These are phyloP conservation scores for Seiridium unicorne DNA, from an alignment of 2,329 filamentous ascomycete species.

Conservation along the genomic window DNA sequence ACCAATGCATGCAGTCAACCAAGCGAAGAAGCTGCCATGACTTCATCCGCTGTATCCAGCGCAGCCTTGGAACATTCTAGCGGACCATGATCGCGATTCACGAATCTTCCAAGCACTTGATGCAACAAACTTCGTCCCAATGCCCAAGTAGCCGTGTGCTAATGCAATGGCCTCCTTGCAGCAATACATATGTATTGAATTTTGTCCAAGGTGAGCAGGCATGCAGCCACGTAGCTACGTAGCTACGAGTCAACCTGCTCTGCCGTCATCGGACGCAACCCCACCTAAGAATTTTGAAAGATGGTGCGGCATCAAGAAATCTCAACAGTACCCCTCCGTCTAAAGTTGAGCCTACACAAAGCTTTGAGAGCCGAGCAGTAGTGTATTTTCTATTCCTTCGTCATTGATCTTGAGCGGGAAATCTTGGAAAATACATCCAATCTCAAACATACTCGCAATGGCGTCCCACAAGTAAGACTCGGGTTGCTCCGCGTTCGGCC, in stretches of 20 bases:
- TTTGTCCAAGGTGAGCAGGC: not conserved
- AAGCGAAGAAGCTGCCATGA: not conserved
- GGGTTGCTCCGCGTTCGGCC: not conserved
- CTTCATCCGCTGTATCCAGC: not conserved
- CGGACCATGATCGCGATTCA: not conserved
- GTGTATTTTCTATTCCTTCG: not conserved
- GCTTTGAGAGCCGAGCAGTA: not conserved
- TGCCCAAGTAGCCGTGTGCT: not conserved
- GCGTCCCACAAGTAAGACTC: constrained; percentile 14
- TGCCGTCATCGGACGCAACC: constrained; percentile 4
- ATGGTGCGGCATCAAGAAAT: too few relatives aligned
- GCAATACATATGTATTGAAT: not conserved
- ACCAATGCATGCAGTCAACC: not conserved
- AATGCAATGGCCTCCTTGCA: not conserved
- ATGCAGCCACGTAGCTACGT: not conserved
- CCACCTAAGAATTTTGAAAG: constrained; percentile 1
- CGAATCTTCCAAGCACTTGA: not conserved
- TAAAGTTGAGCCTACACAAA: not conserved
- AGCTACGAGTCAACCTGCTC: not conserved
- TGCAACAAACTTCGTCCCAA: not conserved
- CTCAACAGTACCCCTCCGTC: not conserved
- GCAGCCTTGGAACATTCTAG: not conserved
- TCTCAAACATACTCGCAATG: constrained; percentile 5
- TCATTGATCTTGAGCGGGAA: not conserved
- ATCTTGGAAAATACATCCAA: not conserved